These are phyloP conservation scores for Coelastrella sp. DNA, from an alignment of 139 green algal genomes.

Conservation along the genomic window DNA sequence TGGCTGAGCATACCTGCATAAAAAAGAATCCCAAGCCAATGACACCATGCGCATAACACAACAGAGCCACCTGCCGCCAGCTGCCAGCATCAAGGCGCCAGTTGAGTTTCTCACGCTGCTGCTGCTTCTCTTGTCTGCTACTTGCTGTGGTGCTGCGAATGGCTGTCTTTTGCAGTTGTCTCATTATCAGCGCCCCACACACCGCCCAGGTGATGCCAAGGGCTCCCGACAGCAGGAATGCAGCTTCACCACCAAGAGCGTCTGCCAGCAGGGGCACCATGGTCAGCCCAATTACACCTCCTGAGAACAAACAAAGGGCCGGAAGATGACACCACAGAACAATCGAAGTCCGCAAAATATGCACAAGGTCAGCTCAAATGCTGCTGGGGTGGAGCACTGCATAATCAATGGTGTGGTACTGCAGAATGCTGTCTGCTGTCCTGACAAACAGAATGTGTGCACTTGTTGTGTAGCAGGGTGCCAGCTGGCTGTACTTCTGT, in stretches of 20 bases:
- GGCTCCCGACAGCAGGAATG: slow-evolving; percentile 56
- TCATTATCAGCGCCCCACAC: background rate
- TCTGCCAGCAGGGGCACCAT: slow-evolving; percentile 56
- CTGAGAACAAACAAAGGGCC: slow-evolving; percentile 9
- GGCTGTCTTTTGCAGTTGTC: slow-evolving; percentile 6
- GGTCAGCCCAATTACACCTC: slow-evolving; percentile 65
- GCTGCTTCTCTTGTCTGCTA: slow-evolving; percentile 5
- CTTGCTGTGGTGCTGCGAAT: background rate
- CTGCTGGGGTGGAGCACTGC: too few species aligned
- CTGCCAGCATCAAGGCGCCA: background rate
- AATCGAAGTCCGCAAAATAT: too few species aligned
- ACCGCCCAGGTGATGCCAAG: slow-evolving; percentile 56
- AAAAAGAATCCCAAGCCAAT: slow-evolving; percentile 81
- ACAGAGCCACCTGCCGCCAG: slow-evolving; percentile 58
- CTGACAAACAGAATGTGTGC: too few species aligned
- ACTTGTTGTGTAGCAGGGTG: too few species aligned
- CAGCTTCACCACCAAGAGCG: slow-evolving; percentile 49
- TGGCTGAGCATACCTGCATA: slow-evolving; percentile 45
- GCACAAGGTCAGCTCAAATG: too few species aligned
- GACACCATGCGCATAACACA: slow-evolving; percentile 68
- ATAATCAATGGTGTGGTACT: too few species aligned
- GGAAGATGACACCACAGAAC: too few species aligned
- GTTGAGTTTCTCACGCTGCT: background rate
- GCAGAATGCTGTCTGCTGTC: too few species aligned
- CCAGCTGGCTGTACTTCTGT: too few species aligned